Conservation (phyloP, 1,139 yeast genomes). For the Yamadazyma blattariae region DNA sequence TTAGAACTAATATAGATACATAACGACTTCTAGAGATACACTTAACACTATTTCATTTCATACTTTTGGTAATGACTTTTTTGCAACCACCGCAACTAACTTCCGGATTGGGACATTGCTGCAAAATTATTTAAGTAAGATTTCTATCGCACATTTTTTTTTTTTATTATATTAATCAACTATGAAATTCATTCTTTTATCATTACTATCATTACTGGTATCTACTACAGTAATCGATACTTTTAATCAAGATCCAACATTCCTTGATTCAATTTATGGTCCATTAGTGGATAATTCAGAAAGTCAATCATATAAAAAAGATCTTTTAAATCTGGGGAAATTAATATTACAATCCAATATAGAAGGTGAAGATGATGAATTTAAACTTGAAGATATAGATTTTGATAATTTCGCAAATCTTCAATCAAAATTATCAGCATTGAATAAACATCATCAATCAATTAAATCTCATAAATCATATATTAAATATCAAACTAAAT, state of each 20-base stretch:
- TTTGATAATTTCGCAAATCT: slow-evolving; percentile 1
- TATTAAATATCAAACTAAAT: slow-evolving; percentile 20
- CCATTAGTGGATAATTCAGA: slow-evolving; percentile 11
- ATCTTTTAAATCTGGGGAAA: slow-evolving; percentile 5
- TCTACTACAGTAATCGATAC: too few relatives aligned
- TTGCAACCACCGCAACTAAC: background rate
- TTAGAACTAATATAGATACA: too few relatives aligned
- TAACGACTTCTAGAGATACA: too few relatives aligned
- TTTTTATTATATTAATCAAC: too few relatives aligned
- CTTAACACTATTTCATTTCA: too few relatives aligned
- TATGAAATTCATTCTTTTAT: too few relatives aligned
- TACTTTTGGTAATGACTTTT: background rate
- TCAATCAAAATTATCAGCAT: background rate
- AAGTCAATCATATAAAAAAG: slow-evolving; percentile 4
- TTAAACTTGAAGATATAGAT: background rate
- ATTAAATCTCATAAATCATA: slow-evolving; percentile 14
- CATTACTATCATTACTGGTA: too few relatives aligned
- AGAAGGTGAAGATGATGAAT: background rate
- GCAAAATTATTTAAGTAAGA: too few relatives aligned
- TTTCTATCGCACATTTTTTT: too few relatives aligned
- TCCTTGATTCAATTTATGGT: slow-evolving; percentile 21
- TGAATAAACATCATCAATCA: slow-evolving; percentile 5
- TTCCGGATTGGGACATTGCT: background rate
- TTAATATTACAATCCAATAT: background rate
- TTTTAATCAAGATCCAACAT: slow-evolving; percentile 6